Conservation (phyloP, 441 rosid species). For the Eruca vesicaria region DNA sequence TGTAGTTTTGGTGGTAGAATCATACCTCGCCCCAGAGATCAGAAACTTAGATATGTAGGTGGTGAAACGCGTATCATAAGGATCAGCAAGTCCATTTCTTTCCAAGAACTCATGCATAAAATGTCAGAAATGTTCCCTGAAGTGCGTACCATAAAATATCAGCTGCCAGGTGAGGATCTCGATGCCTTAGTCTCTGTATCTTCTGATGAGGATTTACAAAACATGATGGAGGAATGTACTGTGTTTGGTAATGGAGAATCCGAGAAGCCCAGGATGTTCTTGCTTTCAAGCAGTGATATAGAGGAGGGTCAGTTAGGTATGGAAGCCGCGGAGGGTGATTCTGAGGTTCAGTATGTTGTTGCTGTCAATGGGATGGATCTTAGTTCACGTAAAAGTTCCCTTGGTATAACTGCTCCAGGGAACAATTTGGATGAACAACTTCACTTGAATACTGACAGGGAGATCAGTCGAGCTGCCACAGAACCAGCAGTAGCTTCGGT, state of each 20-base stretch:
- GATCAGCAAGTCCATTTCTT: conserved; percentile 60
- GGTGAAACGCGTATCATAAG: conserved; percentile 80
- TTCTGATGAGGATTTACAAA: conserved; percentile 78
- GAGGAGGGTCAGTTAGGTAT: conserved; percentile 66
- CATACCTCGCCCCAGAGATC: conserved; percentile 86
- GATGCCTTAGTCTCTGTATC: conserved; percentile 89
- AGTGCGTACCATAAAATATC: conserved; percentile 63
- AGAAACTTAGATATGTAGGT: conserved; percentile 90
- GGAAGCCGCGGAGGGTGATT: conserved; percentile 55
- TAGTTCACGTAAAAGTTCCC: conserved; percentile 47
- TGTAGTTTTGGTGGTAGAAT: conserved; percentile 95
- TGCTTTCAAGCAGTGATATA: conserved; percentile 70
- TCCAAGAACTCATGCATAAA: conserved; percentile 66
- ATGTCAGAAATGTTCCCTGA: conserved; percentile 57
- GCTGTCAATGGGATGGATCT: conserved; percentile 84
- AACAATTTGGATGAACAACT: conserved; percentile 60
- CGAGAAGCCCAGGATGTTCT: conserved; percentile 75
- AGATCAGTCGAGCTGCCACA: conserved; percentile 42
- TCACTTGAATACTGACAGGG: conserved; percentile 39
- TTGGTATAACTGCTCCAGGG: conserved; percentile 46
- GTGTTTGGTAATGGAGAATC: conserved; percentile 60
- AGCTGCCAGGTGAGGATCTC: conserved; percentile 93
- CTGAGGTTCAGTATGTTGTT: conserved; percentile 81
- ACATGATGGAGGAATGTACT: conserved; percentile 89
- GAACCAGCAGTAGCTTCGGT: conserved; percentile 40